A percentile compares a stretch with the other conserved stretches of the same genome.
phyloP scores from a whole-genome alignment of 1,284 basidiomycete species.

The Lignosus rhinocerotis region DNA sequence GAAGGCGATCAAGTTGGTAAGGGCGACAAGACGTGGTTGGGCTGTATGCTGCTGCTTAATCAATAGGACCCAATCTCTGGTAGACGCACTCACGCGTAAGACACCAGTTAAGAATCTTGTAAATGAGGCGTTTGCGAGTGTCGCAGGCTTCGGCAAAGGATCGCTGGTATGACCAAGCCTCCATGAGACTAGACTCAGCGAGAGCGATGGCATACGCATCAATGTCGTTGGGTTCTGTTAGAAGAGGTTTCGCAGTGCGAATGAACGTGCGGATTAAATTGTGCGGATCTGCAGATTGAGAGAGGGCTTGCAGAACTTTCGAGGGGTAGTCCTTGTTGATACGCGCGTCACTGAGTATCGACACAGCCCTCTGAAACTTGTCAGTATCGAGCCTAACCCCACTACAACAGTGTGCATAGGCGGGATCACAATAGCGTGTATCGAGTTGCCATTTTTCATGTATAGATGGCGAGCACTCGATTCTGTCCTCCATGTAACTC shows the following conservation, averaged over 20 bases:
- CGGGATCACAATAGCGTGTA: too few species aligned
- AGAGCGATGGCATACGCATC: constrained; percentile 67
- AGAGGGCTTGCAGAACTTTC: constrained; percentile 71
- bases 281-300: constrained; percentile 49
- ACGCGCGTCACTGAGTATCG: constrained; percentile 70
- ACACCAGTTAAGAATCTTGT: constrained; percentile 66
- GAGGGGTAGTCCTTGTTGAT: constrained; percentile 72
- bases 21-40: constrained; percentile 53
- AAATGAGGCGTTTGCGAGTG: constrained; percentile 53
- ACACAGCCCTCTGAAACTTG: constrained; percentile 56
- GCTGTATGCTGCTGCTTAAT: constrained; percentile 39
- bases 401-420: too few species aligned
- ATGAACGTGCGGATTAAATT: constrained; percentile 67
- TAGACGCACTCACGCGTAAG: constrained; percentile 64
- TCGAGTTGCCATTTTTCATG: too few species aligned
- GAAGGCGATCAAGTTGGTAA: constrained; percentile 61
- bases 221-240: constrained; percentile 67
- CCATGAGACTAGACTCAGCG: constrained; percentile 58
- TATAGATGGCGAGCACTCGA: too few species aligned
- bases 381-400: background rate
- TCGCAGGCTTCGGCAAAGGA: constrained; percentile 60
- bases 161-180: constrained; percentile 74
- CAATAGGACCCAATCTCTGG: constrained; percentile 49
- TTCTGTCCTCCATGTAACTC: too few species aligned
- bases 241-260: constrained; percentile 65